phyloP scores from a whole-genome alignment of 441 rosid genomes.

The Sinapis alba region DNA sequence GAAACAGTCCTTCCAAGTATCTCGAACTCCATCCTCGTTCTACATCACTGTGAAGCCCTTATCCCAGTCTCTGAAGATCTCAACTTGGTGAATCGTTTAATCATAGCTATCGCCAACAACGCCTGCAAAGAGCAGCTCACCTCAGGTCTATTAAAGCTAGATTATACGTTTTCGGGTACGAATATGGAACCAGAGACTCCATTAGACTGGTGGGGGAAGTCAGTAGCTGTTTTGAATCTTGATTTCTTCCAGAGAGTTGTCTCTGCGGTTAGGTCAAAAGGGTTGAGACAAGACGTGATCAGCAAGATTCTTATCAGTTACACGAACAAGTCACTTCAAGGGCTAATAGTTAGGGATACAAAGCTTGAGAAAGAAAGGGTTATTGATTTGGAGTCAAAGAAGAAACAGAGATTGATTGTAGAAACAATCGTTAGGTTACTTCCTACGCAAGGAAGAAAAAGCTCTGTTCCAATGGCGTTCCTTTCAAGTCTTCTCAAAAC shows the following conservation, averaged over 20 bases:
- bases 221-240: constrained; percentile 65
- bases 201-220: constrained; percentile 94
- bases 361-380: constrained; percentile 62
- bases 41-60: constrained; percentile 73
- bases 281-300: constrained; percentile 90
- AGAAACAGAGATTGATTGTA: constrained; percentile 70
- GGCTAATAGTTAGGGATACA: constrained; percentile 59
- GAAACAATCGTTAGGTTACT: constrained; percentile 78
- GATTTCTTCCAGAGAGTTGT: constrained; percentile 85
- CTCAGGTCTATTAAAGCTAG: constrained; percentile 85
- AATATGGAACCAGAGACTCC: constrained; percentile 71
- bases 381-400: constrained; percentile 64
- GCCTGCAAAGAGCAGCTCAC: constrained; percentile 96
- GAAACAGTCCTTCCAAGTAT: constrained; percentile 69
- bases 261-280: constrained; percentile 81
- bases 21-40: constrained; percentile 65
- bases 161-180: constrained; percentile 61
- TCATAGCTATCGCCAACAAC: constrained; percentile 72
- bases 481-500: constrained; percentile 86
- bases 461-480: constrained; percentile 85
- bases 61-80: constrained; percentile 75
- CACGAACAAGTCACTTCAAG: constrained; percentile 80
- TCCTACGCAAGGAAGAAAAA: constrained; percentile 85
- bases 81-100: constrained; percentile 63
- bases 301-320: constrained; percentile 86